Conservation (phyloP, 768 basidiomycete genomes). For the Lepiota venenata region DNA sequence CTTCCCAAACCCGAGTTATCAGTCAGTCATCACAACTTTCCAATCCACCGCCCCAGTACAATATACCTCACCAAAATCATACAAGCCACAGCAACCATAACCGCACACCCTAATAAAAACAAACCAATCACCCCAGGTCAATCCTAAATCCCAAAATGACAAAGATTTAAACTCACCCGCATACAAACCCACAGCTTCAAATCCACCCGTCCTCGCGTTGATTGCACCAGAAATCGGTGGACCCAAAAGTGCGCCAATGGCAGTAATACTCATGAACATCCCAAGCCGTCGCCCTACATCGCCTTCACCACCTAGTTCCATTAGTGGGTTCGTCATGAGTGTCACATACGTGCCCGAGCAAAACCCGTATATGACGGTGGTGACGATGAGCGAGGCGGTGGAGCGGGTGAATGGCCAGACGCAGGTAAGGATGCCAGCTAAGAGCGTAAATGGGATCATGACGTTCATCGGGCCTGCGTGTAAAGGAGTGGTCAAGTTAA, state of each 20-base stretch:
- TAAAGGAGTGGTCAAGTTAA: not conserved
- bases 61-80: conserved; percentile 24
- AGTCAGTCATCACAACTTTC: conserved; percentile 16
- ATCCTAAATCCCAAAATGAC: not conserved
- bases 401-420: conserved; percentile 64
- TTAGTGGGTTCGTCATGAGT: conserved; percentile 52
- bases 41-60: conserved; percentile 19
- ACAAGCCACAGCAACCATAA: conserved; percentile 23
- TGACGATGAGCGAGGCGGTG: conserved; percentile 41
- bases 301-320: conserved; percentile 53
- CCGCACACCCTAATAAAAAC: conserved; percentile 16
- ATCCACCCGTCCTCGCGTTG: conserved; percentile 47
- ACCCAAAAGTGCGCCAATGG: conserved; percentile 62
- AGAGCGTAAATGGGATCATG: conserved; percentile 58
- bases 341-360: conserved; percentile 61
- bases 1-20: too few species aligned
- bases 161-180: conserved; percentile 35
- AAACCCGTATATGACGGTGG: conserved; percentile 67
- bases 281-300: conserved; percentile 68
- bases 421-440: conserved; percentile 58
- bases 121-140: not conserved
- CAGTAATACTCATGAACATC: conserved; percentile 57
- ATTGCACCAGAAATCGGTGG: conserved; percentile 77
- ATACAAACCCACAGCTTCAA: conserved; percentile 50
- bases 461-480: conserved; percentile 59